Evolutionary conservation across 139 green algal genomes (phyloP), one percentile per base, ranked within the genome.

Genomic region (Micromonas pusilla): DNA sequence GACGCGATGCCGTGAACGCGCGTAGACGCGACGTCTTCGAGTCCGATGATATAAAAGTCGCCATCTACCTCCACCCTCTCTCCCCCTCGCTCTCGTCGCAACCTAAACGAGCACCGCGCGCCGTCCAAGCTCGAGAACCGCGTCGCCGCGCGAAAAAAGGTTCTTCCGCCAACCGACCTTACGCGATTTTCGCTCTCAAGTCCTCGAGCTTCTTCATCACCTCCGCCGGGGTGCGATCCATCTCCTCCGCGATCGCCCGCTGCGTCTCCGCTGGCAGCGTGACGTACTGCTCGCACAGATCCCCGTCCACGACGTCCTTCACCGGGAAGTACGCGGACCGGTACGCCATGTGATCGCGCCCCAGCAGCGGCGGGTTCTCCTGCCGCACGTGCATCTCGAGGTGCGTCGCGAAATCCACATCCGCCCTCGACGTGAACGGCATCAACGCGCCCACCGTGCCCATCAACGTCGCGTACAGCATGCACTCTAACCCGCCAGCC

Each of bases 141-240:
- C n/a, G n/a, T n/a, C n/a, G n/a, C n/a, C n/a, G n/a, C n/a, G n/a
- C n/a, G n/a, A n/a, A n/a, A n/a, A n/a, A n/a, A n/a, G n/a, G n/a
- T n/a, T n/a, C n/a, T n/a, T 63, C 52, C 20, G 19, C 20, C 52
- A n/a, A 16, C 20, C 52, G 52, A 31, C 30, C 1, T 45, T 70
- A 78, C 13, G 23, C 54, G 0, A 63, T 34, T 30, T 45, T 70
- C 5, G 72, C 72, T 1, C 90, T 80, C 9, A 97, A 88, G 77
- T 98, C 94, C 73, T 99, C 95, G 39, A 99, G 86, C 86, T 97
- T 98, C 83, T 97, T 98, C 3, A 99, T 80, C 79, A 98, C 87
- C 87, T 99, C 95, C 0, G 91, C 90, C 0, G 92, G 85, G 0
- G 88, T 95, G 21, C 95, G 85, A 71, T 98, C 94, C 81, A 98